These are phyloP conservation scores for Ophiostoma perfectum DNA, from an alignment of 2,329 filamentous ascomycete species.

Conservation along the genomic window DNA sequence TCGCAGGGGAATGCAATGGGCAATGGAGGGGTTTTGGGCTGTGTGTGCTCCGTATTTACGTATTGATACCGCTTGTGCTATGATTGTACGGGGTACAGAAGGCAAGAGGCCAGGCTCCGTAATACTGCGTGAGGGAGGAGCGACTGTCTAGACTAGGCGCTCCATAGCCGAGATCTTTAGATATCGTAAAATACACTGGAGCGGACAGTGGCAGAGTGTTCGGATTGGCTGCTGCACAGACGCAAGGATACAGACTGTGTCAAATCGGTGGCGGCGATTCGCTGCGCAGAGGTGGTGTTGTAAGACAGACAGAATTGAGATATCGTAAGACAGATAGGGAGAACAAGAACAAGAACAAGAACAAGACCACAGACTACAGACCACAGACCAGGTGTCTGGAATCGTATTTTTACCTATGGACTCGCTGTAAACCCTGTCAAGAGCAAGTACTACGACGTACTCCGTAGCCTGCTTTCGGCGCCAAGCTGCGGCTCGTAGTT, in stretches of 20 bases:
- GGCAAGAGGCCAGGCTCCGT: background rate
- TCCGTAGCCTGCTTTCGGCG: too few species aligned
- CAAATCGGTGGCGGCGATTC: too few species aligned
- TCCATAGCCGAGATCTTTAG: background rate
- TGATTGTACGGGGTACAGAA: background rate
- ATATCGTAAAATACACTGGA: background rate
- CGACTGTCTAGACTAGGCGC: conserved; percentile 3
- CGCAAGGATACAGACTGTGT: background rate
- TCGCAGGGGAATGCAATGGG: background rate
- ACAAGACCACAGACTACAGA: too few species aligned
- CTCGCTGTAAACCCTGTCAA: too few species aligned
- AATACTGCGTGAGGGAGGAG: background rate
- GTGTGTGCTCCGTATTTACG: background rate
- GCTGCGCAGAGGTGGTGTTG: too few species aligned
- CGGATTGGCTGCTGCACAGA: conserved; percentile 1
- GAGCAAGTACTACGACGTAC: too few species aligned
- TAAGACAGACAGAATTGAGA: too few species aligned
- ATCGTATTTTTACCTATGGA: too few species aligned
- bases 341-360: too few species aligned
- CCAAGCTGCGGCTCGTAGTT: conserved; percentile 4
- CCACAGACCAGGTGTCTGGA: too few species aligned
- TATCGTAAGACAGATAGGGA: too few species aligned
- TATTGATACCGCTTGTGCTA: background rate
- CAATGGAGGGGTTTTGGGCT: conserved; percentile 7
- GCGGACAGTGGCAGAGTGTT: background rate